A percentile compares a stretch with the other conserved stretches of the same genome.
phyloP scores from a whole-genome alignment of 805 yeast genomes.

The Zygoascus flipseniorum region DNA sequence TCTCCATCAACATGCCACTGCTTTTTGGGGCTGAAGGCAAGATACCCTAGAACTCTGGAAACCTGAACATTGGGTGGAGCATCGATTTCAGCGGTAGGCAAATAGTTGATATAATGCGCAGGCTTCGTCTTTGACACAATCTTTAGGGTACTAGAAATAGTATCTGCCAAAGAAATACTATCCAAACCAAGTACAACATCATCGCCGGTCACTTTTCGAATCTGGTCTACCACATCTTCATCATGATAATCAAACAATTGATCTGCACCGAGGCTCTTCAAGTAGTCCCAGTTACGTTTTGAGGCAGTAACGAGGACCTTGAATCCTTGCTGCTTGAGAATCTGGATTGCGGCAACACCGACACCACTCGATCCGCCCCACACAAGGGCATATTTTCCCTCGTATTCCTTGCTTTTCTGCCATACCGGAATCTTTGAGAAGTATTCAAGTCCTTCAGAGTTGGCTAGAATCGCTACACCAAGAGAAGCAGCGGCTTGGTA shows the following conservation, averaged over 20 bases:
- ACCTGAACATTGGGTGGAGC: slow-evolving; percentile 5
- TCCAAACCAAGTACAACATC: slow-evolving; percentile 22
- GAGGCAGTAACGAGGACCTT: slow-evolving; percentile 45
- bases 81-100: neutral
- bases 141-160: slow-evolving; percentile 12
- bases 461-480: slow-evolving; percentile 46
- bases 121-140: slow-evolving; percentile 10
- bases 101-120: slow-evolving; percentile 3
- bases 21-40: slow-evolving; percentile 9
- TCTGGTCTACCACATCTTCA: slow-evolving; percentile 37
- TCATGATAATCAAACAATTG: slow-evolving; percentile 38
- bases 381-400: slow-evolving; percentile 14
- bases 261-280: slow-evolving; percentile 43
- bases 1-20: slow-evolving; percentile 3
- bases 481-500: slow-evolving; percentile 62
- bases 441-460: slow-evolving; percentile 33
- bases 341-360: slow-evolving; percentile 50
- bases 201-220: slow-evolving; percentile 24
- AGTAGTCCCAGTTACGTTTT: slow-evolving; percentile 33
- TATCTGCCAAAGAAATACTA: slow-evolving; percentile 16
- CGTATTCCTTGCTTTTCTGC: slow-evolving; percentile 14
- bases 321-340: slow-evolving; percentile 45
- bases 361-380: slow-evolving; percentile 51
- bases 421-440: slow-evolving; percentile 22
- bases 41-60: slow-evolving; percentile 10